Evolutionary conservation across 805 yeast species (phyloP), one percentile per base, ranked within the genome.

Genomic region (Yueomyces sp.): DNA sequence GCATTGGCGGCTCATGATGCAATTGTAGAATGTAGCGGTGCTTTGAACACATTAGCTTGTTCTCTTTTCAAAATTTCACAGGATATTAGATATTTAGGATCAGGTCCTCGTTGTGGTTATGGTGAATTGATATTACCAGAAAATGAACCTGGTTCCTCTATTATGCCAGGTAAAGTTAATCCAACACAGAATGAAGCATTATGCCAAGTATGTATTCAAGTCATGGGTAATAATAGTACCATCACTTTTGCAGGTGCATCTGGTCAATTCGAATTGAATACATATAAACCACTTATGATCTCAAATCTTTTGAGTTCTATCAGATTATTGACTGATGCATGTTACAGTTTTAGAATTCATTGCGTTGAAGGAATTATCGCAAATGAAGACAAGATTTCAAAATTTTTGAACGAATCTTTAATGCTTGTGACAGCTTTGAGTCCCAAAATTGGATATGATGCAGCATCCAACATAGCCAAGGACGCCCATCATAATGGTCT

Each of bases 1-100:
- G 98, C 97, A 37, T 75, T 90, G 53, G 98, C 98, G 55, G 95
- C 97, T 40, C 98, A 90, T 65, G 98, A 90, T 62, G 97, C 98
- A 50, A 73, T 92, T 56, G 97, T 92, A 46, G 97, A 92, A 73
- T 92, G 95, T 44, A 84, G 95, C 32, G 97, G 97, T 63, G 96
- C 96, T 41, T 74, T 90, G 55, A 90, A 90, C 79, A 86, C 96
- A 43, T 79, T 92, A 47, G 96, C 97, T 38, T 85, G 77, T 38
- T 87, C 96, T 28, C 72, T 90, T 56, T 90, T 72, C 80, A 90
- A 90, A 76, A 92, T 90, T 57, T 97, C 96, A 57, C 85, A 92
- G 67, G 98, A 90, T 66, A 92, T 90, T 66, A 77, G 98, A 70
- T 92, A 92, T 76, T 78, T 90, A 56, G 98, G 97, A 51, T 85